Conservation (phyloP, 768 basidiomycete species). For the Boletus fagicola region DNA sequence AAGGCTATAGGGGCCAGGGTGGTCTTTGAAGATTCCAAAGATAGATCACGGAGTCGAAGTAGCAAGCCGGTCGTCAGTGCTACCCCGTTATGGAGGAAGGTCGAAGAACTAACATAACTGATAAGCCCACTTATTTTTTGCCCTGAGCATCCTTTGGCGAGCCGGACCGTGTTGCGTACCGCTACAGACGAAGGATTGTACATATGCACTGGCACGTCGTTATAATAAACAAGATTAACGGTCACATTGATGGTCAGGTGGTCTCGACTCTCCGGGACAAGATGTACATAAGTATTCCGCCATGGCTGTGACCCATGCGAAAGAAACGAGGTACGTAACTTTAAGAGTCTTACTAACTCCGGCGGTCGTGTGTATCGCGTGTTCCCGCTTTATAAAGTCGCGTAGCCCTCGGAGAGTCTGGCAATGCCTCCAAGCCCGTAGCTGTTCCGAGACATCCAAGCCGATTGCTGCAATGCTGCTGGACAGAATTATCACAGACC, state of each 20-base stretch:
- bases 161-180: background rate
- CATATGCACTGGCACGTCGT: background rate
- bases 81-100: slow-evolving; percentile 2
- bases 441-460: background rate
- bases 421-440: slow-evolving; percentile 9
- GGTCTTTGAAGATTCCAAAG: background rate
- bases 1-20: background rate
- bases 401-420: background rate
- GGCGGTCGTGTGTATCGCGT: slow-evolving; percentile 19
- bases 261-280: background rate
- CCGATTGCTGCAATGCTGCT: slow-evolving; percentile 20
- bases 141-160: too few species aligned
- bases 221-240: background rate
- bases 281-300: background rate
- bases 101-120: background rate
- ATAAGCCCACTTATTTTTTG: slow-evolving; percentile 1
- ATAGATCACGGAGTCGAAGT: slow-evolving; percentile 2
- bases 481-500: slow-evolving; percentile 34
- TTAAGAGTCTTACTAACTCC: slow-evolving; percentile 6
- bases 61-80: background rate
- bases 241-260: background rate
- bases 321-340: slow-evolving; percentile 23
- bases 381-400: slow-evolving; percentile 26
- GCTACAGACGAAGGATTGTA: background rate
- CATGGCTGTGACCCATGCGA: slow-evolving; percentile 10